Base-by-base conservation (phyloP, 2,329 filamentous ascomycete genomes). In the Microascus cirrosus region DNA sequence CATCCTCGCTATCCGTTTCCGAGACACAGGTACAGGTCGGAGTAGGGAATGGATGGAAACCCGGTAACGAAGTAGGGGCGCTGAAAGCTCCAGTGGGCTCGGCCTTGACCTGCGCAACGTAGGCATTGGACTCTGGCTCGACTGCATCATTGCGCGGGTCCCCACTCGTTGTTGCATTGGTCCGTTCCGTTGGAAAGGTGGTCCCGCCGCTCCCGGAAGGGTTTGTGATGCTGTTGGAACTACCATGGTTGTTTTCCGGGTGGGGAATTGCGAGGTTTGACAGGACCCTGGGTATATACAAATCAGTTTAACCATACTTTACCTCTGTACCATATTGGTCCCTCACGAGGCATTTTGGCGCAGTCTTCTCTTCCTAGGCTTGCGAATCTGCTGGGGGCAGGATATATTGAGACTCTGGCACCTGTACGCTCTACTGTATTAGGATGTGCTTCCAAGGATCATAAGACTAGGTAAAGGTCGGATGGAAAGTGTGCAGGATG, bases 391-490 rank as follows among this genome's bases (percentile, higher is more conserved):
- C 42, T 51, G 54, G n/a, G 57, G 12, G 54, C 59, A 59, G 54
- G 59, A 53, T 57, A 57, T 54, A 51, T 59, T 57, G 22, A 60
- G 57, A 53, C 50, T 60, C 54, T 55, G 59, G 53, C 59, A 60
- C 39, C 59, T 60, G 50, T 55, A 50, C 48, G 22, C 59, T 48
- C 54, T 42, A 50, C 32, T 32, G 51, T n/a, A 48, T 50, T 32
- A 56, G 54, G 34, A 56, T n/a, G 36, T 28, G 54, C 20, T 50
- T 48, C 39, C 35, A 32, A 48, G n/a, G 12, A 18, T 12, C 13
- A 28, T n/a, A 28, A 34, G 13, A 8, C 52, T 32, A 12, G 51
- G 51, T 25, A 15, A 53, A 53, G 51, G 22, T 35, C 51, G 12
- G 51, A 53, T 32, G 51, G 51, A 53, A 53, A 35, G 18, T 52